Conservation (phyloP, 768 basidiomycete species). For the Cytidiella melzeri region DNA sequence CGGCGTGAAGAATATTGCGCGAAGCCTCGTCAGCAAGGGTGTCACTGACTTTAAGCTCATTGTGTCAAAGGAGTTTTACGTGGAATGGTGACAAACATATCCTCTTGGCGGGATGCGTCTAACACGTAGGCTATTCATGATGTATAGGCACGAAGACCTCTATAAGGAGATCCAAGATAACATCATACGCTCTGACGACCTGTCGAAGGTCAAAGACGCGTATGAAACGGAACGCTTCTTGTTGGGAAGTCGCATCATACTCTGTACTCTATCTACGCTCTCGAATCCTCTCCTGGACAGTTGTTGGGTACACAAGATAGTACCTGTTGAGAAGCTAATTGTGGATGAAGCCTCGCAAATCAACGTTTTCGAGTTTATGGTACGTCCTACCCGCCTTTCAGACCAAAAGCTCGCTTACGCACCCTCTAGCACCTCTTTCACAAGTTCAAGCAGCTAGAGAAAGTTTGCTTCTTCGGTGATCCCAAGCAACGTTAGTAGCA, state of each 20-base stretch:
- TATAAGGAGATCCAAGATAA: conserved; percentile 30
- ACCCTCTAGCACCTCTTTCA: conserved; percentile 44
- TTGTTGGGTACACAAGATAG: conserved; percentile 33
- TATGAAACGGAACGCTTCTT: conserved; percentile 24
- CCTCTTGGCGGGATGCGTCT: conserved; percentile 3
- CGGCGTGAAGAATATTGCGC: conserved; percentile 81
- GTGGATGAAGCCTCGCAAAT: conserved; percentile 32
- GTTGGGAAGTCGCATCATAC: conserved; percentile 28
- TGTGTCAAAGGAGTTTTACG: conserved; percentile 24
- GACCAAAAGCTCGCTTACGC: no score
- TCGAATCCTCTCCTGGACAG: conserved; percentile 37
- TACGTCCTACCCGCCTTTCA: no score
- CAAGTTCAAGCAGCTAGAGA: conserved; percentile 32
- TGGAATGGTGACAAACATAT: conserved; percentile 3
- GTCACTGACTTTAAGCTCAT: conserved; percentile 51
- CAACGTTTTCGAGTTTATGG: conserved; percentile 32
- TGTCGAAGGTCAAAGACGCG: conserved; percentile 21
- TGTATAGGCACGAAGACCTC: conserved; percentile 51
- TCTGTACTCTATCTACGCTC: conserved; percentile 47
- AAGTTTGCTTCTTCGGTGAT: conserved; percentile 36
- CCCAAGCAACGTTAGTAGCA: conserved; percentile 37
- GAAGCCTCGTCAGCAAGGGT: conserved; percentile 49
- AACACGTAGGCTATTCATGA: no score
- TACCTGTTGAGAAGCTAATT: conserved; percentile 24
- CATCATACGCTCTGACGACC: conserved; percentile 37